Conservation (phyloP, 805 yeast genomes). For the Suhomyces tanzawaensis region DNA sequence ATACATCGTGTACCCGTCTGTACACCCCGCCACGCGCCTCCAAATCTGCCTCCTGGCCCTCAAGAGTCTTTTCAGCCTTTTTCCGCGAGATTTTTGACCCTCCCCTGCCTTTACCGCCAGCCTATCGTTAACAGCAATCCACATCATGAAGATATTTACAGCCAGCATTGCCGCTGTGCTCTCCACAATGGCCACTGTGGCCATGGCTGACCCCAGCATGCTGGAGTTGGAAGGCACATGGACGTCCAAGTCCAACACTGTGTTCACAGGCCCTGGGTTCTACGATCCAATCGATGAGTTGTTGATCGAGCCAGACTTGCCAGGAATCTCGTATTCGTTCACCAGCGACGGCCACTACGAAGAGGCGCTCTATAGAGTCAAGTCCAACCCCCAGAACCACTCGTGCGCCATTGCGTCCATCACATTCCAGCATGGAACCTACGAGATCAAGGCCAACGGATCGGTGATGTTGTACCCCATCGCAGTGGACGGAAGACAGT, state of each 20-base stretch:
- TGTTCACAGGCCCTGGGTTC: conserved; percentile 94
- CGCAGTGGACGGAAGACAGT: conserved; percentile 87
- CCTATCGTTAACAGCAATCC: too few relatives aligned
- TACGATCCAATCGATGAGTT: conserved; percentile 96
- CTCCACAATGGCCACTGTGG: conserved; percentile 11
- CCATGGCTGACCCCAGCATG: conserved; percentile 35
- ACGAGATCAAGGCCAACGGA: conserved; percentile 61
- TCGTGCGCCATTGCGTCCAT: conserved; percentile 80
- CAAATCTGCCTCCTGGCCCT: too few relatives aligned
- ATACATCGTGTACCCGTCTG: too few relatives aligned
- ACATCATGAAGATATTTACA: conserved; percentile 5
- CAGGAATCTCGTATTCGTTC: conserved; percentile 91
- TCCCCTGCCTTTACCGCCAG: too few relatives aligned
- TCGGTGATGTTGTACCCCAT: conserved; percentile 69
- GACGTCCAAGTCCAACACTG: conserved; percentile 91
- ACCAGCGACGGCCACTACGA: conserved; percentile 91
- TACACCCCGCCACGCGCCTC: too few relatives aligned
- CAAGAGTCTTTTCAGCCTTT: too few relatives aligned
- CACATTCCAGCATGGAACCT: conserved; percentile 87
- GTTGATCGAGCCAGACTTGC: conserved; percentile 90
- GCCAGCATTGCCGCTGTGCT: conserved; percentile 6
- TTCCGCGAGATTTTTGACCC: too few relatives aligned
- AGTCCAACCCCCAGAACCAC: conserved; percentile 69
- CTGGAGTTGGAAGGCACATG: conserved; percentile 79
- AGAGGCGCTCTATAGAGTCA: conserved; percentile 80